Percentiles rank a stretch among this genome's conserved stretches.
Evolutionary conservation across 2,329 filamentous ascomycete species (phyloP).

Genomic region (Cladosporium sphaerospermum): DNA sequence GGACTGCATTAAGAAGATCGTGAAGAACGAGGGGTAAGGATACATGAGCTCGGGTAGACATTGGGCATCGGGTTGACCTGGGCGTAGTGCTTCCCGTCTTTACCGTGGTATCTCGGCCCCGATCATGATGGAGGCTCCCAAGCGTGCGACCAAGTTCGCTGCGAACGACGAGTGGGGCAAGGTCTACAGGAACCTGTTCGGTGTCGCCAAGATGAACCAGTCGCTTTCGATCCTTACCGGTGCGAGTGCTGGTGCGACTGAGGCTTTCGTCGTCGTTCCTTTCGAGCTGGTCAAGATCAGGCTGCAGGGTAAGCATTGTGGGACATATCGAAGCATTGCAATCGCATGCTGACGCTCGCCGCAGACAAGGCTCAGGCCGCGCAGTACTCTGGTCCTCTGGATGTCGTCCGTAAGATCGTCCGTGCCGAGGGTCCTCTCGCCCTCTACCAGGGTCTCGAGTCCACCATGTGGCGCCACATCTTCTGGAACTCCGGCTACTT

Average conservation of each 20-base stretch:
- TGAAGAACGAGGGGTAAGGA: conserved; percentile 84
- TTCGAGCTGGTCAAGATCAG: conserved; percentile 99
- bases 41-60: not conserved
- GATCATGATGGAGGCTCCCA: conserved; percentile 95
- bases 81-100: conserved; percentile 65
- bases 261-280: conserved; percentile 93
- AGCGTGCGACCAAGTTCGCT: conserved; percentile 94
- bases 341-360: conserved; percentile 7
- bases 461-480: conserved; percentile 91
- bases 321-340: not conserved
- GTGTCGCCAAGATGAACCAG: conserved; percentile 82
- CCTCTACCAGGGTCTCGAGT: conserved; percentile 94
- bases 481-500: conserved; percentile 96
- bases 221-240: conserved; percentile 86
- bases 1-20: conserved; percentile 96
- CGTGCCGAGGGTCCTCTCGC: conserved; percentile 76
- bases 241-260: conserved; percentile 88
- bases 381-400: conserved; percentile 77
- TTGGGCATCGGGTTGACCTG: conserved; percentile 4
- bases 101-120: conserved; percentile 95
- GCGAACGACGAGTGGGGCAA: conserved; percentile 98
- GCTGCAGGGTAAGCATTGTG: conserved; percentile 53
- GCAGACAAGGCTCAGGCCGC: conserved; percentile 80
- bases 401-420: conserved; percentile 76
- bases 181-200: conserved; percentile 84